Evolutionary conservation across 345 rosid species (phyloP).

Genomic region (Aurinia saxatilis): DNA sequence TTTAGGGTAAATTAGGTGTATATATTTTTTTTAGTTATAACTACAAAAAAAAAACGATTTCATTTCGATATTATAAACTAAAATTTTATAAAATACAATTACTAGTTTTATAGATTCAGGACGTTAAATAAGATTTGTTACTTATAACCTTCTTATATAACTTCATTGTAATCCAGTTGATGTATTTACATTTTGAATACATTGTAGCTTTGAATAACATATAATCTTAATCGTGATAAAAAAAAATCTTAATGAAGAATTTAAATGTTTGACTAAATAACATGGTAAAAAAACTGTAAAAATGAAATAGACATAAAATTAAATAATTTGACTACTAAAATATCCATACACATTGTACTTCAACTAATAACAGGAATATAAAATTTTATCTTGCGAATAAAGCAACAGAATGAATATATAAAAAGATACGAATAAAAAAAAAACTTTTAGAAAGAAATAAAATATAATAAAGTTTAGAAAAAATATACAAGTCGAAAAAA

Average conservation of each 20-base stretch:
- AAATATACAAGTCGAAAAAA: constrained; percentile 18
- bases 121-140: too few relatives aligned
- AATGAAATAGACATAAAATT: not conserved
- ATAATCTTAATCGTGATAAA: too few relatives aligned
- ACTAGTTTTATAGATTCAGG: too few relatives aligned
- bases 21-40: too few relatives aligned
- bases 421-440: not conserved
- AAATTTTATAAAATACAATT: too few relatives aligned
- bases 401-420: not conserved
- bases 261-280: not conserved
- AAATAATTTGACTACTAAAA: not conserved
- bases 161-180: too few relatives aligned
- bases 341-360: not conserved
- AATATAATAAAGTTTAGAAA: not conserved
- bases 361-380: not conserved
- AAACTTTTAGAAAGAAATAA: not conserved
- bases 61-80: too few relatives aligned
- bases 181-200: too few relatives aligned
- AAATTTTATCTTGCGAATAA: not conserved
- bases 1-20: too few relatives aligned
- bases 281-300: not conserved
- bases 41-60: too few relatives aligned
- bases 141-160: too few relatives aligned
- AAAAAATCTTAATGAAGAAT: not conserved
- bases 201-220: not conserved